Conservation (phyloP, 1,139 yeast genomes). For the Candida sanyaensis region DNA sequence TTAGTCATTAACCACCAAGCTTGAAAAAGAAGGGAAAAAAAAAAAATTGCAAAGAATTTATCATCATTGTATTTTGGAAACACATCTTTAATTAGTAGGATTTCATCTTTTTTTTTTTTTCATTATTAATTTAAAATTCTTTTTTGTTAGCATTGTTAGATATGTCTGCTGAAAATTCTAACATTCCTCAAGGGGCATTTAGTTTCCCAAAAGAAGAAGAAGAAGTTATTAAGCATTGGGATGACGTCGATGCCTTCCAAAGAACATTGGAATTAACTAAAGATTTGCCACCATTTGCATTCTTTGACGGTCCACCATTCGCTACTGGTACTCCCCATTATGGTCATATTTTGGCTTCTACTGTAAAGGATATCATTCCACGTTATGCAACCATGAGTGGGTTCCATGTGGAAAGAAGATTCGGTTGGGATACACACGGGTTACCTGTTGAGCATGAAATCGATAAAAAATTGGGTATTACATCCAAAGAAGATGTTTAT, state of each 20-base stretch:
- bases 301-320: constrained; percentile 98
- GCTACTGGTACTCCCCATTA: constrained; percentile 99
- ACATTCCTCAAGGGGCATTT: constrained; percentile 29
- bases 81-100: not conserved
- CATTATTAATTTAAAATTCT: not conserved
- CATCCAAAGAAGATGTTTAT: constrained; percentile 92
- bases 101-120: not conserved
- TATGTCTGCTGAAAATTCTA: constrained; percentile 29
- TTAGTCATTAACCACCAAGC: not conserved
- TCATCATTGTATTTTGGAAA: not conserved
- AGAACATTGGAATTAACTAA: constrained; percentile 80
- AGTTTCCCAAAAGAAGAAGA: constrained; percentile 90
- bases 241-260: constrained; percentile 89
- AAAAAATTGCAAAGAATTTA: not conserved
- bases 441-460: constrained; percentile 98
- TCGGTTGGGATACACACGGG: constrained; percentile 99
- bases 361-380: constrained; percentile 95
- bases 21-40: not conserved
- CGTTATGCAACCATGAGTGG: constrained; percentile 99
- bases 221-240: constrained; percentile 77
- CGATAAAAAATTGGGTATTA: constrained; percentile 94
- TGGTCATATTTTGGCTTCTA: constrained; percentile 95
- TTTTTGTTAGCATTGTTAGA: not conserved
- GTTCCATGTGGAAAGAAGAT: constrained; percentile 91
- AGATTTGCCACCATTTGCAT: constrained; percentile 85